These are phyloP conservation scores for Schizophyllum amplum DNA, from an alignment of 1,284 basidiomycete genomes.

Conservation along the genomic window DNA sequence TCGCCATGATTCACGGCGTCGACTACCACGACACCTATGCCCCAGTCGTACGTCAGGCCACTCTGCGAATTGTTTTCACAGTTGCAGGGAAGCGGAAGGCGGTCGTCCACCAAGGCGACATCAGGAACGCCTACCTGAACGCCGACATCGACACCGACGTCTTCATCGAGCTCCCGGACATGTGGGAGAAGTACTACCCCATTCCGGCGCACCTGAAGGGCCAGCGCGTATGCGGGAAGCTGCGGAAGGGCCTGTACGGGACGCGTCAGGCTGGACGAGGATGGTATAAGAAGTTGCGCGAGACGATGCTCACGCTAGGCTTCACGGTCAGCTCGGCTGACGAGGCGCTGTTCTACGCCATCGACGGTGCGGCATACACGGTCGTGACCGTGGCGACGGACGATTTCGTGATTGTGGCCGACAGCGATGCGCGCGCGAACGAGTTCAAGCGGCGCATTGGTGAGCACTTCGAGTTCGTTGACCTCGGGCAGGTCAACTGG, in stretches of 20 bases:
- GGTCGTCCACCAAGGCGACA: conserved; percentile 18
- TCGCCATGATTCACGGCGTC: conserved; percentile 19
- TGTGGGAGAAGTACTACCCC: too few species aligned
- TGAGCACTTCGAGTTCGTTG: conserved; percentile 12
- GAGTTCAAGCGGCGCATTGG: conserved; percentile 1
- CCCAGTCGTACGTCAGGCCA: conserved; percentile 16
- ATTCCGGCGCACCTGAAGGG: too few species aligned
- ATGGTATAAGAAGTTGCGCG: conserved; percentile 15
- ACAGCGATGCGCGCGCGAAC: background rate
- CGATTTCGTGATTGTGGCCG: conserved; percentile 1
- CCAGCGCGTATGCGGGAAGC: too few species aligned
- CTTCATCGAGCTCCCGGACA: conserved; percentile 29
- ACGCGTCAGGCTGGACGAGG: conserved; percentile 18
- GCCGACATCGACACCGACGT: conserved; percentile 26
- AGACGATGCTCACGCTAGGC: conserved; percentile 8
- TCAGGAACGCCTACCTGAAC: conserved; percentile 28
- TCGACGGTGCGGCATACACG: conserved; percentile 1
- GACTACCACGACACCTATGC: conserved; percentile 25
- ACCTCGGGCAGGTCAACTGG: conserved; percentile 12
- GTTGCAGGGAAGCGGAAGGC: conserved; percentile 16
- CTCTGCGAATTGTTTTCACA: conserved; percentile 16
- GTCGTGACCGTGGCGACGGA: conserved; percentile 6
- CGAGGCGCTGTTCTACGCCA: conserved; percentile 11
- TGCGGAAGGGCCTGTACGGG: too few species aligned
- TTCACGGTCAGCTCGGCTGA: conserved; percentile 7